Conservation (phyloP, 768 basidiomycete species). For the Trichaptum fuscoviolaceum region DNA sequence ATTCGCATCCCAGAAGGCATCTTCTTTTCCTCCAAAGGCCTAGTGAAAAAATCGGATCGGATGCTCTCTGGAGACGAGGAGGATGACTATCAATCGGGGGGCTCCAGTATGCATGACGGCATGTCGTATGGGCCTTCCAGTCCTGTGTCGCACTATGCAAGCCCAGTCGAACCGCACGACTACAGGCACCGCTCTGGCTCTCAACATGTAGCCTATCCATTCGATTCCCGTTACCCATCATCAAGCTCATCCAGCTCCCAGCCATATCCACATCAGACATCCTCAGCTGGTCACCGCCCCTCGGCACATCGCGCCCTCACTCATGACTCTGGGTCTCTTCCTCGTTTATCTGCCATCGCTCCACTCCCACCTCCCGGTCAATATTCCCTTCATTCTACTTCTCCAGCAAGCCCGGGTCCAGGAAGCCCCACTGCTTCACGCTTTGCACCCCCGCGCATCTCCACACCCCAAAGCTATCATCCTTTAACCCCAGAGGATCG, state of each 20-base stretch:
- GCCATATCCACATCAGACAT: neutral
- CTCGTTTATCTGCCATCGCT: slow-evolving; percentile 13
- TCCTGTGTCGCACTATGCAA: slow-evolving; percentile 11
- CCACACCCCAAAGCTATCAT: slow-evolving; percentile 28
- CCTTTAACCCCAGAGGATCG: slow-evolving; percentile 51
- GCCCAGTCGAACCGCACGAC: slow-evolving; percentile 10
- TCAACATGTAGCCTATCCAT: neutral
- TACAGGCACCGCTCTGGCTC: slow-evolving; percentile 14
- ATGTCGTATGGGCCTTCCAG: slow-evolving; percentile 13
- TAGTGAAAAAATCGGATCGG: slow-evolving; percentile 35
- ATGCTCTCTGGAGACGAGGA: slow-evolving; percentile 18
- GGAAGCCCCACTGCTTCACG: slow-evolving; percentile 13
- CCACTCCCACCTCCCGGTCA: slow-evolving; percentile 15
- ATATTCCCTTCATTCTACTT: slow-evolving; percentile 22
- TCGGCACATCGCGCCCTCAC: slow-evolving; percentile 15
- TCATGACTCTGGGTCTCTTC: slow-evolving; percentile 5
- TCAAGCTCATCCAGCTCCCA: neutral
- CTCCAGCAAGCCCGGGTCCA: slow-evolving; percentile 14
- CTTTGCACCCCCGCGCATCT: slow-evolving; percentile 10
- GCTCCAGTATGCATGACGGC: slow-evolving; percentile 8
- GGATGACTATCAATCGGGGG: slow-evolving; percentile 14
- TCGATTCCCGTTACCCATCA: neutral
- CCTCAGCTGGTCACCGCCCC: neutral
- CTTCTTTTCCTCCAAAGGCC: slow-evolving; percentile 64
- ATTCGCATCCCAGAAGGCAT: slow-evolving; percentile 65